Conservation (phyloP, 2,329 filamentous ascomycete genomes). For the Cladosporium sp. region DNA sequence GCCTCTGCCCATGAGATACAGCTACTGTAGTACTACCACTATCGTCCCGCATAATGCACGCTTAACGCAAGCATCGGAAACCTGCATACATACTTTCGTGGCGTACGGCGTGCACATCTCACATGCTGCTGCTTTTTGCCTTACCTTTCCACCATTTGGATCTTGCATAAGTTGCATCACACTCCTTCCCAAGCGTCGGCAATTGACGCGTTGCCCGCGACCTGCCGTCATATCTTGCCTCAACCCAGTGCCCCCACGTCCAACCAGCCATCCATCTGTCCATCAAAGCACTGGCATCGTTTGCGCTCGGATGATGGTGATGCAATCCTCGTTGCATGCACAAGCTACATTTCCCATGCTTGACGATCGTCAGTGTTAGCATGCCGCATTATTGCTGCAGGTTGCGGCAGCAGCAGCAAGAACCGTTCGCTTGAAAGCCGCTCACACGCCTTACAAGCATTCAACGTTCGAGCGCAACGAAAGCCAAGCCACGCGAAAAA, state of each 20-base stretch:
- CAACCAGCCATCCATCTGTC: not conserved
- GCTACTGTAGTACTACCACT: not conserved
- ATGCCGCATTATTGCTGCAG: not conserved
- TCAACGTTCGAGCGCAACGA: not conserved
- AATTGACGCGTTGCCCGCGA: not conserved
- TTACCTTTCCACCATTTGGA: not conserved
- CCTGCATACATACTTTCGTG: slow-evolving; percentile 8
- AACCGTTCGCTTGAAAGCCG: not conserved
- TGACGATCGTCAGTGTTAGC: not conserved
- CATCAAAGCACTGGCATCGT: slow-evolving; percentile 8
- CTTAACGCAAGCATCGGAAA: slow-evolving; percentile 3
- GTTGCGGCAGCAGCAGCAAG: not conserved
- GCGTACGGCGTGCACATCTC: slow-evolving; percentile 1
- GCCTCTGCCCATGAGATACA: not conserved
- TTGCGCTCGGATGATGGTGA: slow-evolving; percentile 4
- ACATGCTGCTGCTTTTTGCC: not conserved
- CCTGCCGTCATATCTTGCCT: not conserved
- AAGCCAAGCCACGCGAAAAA: not conserved
- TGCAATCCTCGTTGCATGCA: not conserved
- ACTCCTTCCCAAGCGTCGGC: not conserved
- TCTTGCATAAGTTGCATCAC: slow-evolving; percentile 1
- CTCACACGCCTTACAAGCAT: slow-evolving; percentile 1
- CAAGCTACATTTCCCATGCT: not conserved
- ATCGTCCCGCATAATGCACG: not conserved
- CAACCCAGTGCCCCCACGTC: not conserved